Conservation (phyloP, 1,139 yeast species). For the Nadsonia starkeyi-henricii region DNA sequence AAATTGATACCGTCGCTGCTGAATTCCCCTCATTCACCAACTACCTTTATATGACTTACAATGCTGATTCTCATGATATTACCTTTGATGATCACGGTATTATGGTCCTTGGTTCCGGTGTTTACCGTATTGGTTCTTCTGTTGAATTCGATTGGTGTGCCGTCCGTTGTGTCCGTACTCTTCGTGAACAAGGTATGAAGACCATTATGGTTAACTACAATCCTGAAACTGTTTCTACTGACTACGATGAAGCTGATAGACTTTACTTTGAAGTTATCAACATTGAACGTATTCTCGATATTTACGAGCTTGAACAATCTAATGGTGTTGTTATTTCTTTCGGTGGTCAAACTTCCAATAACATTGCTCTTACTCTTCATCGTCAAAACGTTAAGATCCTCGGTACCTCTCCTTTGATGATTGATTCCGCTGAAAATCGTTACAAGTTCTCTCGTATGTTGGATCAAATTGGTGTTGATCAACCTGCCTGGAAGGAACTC, state of each 20-base stretch:
- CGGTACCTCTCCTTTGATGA: constrained; percentile 97
- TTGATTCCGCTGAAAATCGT: constrained; percentile 95
- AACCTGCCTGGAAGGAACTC: constrained; percentile 98
- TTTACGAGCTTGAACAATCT: constrained; percentile 84
- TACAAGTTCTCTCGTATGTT: constrained; percentile 96
- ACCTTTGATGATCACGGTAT: constrained; percentile 74
- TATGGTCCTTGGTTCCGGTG: constrained; percentile 89
- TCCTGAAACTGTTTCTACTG: constrained; percentile 97
- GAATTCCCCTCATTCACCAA: constrained; percentile 97
- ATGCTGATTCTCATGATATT: constrained; percentile 82
- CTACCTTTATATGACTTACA: constrained; percentile 89
- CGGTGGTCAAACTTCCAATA: constrained; percentile 99
- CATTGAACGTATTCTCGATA: constrained; percentile 89
- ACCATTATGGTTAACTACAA: constrained; percentile 96
- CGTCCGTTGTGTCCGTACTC: constrained; percentile 86
- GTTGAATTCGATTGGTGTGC: constrained; percentile 97
- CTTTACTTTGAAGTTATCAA: constrained; percentile 92
- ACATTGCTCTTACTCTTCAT: constrained; percentile 85
- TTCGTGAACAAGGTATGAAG: constrained; percentile 75
- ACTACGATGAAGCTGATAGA: constrained; percentile 96
- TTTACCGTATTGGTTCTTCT: constrained; percentile 86
- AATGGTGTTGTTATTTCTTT: constrained; percentile 89
- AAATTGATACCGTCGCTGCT: constrained; percentile 97
- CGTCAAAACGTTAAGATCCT: constrained; percentile 90
- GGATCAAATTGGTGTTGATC: constrained; percentile 94